Conservation (phyloP, 352 stramenopile species). For the Globisporangium acanthophoron region DNA sequence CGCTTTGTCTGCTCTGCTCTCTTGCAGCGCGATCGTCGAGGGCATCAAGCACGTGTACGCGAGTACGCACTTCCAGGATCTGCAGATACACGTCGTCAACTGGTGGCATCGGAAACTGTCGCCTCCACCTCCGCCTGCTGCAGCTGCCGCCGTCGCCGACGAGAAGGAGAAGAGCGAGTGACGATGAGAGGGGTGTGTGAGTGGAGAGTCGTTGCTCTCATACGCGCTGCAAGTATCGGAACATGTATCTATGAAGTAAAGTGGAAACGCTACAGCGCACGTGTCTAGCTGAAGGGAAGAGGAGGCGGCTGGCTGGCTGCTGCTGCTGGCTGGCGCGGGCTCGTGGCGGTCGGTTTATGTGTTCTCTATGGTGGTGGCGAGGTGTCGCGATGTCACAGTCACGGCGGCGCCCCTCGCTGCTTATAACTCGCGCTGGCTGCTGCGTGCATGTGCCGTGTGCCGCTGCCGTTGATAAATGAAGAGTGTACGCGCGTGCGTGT, state of each 20-base stretch:
- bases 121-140: background rate
- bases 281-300: no score
- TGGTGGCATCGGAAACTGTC: slow-evolving; percentile 34
- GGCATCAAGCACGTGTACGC: slow-evolving; percentile 45
- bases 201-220: no score
- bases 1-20: background rate
- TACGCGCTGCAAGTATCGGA: no score
- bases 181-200: no score
- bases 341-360: no score
- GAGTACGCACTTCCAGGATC: slow-evolving; percentile 50
- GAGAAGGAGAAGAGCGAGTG: background rate
- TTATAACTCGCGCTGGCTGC: background rate
- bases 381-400: no score
- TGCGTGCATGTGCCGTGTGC: background rate
- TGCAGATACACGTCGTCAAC: slow-evolving; percentile 24
- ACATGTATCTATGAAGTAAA: no score
- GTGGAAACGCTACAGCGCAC: no score
- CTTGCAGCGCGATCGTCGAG: slow-evolving; percentile 40
- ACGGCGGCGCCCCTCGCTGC: background rate
- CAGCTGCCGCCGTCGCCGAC: background rate
- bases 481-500: background rate
- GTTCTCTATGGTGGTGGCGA: no score
- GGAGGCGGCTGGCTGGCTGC: no score
- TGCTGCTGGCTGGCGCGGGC: no score
- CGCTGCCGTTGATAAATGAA: slow-evolving; percentile 8